A percentile compares a stretch with the other conserved stretches of the same genome.
Conservation (phyloP, 345 rosid genomes). For the Boechera divaricarpa region DNA sequence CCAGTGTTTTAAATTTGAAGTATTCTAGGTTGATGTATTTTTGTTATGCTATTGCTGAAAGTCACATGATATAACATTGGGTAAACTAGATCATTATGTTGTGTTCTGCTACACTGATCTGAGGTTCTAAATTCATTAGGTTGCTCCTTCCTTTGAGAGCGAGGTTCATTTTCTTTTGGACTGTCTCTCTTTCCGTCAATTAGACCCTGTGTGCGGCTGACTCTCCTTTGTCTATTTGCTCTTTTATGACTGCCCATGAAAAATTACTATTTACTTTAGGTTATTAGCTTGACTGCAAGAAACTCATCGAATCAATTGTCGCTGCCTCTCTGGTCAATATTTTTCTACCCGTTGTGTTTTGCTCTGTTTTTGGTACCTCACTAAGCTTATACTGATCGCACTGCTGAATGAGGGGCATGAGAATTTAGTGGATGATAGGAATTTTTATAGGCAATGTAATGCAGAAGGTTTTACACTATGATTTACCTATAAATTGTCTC, state of each 20-base stretch:
- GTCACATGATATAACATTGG: neutral
- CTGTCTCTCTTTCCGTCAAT: neutral
- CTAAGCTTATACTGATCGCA: neutral
- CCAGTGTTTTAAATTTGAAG: neutral
- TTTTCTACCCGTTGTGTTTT: conserved; percentile 1
- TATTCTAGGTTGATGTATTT: conserved; percentile 3
- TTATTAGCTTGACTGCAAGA: neutral
- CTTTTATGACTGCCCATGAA: neutral
- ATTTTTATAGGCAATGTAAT: neutral
- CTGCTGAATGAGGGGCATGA: neutral
- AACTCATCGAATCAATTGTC: neutral
- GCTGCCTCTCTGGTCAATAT: neutral
- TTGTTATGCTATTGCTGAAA: neutral
- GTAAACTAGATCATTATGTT: neutral
- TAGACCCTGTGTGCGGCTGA: neutral
- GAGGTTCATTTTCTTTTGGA: neutral
- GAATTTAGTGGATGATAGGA: neutral
- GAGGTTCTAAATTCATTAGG: neutral
- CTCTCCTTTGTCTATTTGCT: neutral
- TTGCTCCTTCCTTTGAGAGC: conserved; percentile 7
- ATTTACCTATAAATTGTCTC: neutral
- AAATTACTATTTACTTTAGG: neutral
- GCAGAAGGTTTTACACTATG: neutral
- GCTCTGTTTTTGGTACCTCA: conserved; percentile 20
- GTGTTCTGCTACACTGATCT: neutral